phyloP scores from a whole-genome alignment of 2,329 filamentous ascomycete genomes.

The Ilyonectria robusta region DNA sequence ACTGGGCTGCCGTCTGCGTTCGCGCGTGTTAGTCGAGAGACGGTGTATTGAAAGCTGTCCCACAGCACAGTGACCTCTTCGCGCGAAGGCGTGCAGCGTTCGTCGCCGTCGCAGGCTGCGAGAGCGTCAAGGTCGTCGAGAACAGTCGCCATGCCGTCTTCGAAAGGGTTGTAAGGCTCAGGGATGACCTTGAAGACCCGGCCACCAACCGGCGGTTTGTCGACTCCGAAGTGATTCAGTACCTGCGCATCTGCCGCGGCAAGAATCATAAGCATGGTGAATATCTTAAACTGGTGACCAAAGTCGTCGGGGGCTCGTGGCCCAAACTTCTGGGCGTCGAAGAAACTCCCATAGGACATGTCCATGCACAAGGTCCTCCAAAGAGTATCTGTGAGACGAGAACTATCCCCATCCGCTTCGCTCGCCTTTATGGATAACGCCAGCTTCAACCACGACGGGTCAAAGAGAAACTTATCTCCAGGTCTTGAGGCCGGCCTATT shows the following conservation, averaged over 20 bases:
- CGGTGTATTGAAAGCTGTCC: conserved; percentile 38
- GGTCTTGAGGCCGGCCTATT: conserved; percentile 31
- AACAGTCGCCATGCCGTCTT: conserved; percentile 33
- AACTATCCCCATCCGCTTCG: neutral
- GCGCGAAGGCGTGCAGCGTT: conserved; percentile 35
- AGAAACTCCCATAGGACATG: conserved; percentile 40
- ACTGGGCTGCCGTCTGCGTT: conserved; percentile 31
- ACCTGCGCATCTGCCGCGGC: conserved; percentile 54
- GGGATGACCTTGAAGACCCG: conserved; percentile 1
- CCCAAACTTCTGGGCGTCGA: conserved; percentile 32
- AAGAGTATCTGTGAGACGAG: conserved; percentile 35
- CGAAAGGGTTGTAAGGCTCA: conserved; percentile 38
- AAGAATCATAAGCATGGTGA: conserved; percentile 43
- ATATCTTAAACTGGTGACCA: conserved; percentile 38
- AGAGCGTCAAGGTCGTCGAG: conserved; percentile 40
- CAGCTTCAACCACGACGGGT: conserved; percentile 40
- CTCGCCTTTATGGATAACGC: conserved; percentile 34
- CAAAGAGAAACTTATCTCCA: conserved; percentile 41
- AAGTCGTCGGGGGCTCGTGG: conserved; percentile 36
- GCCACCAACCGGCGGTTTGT: conserved; percentile 13
- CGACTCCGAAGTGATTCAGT: conserved; percentile 49
- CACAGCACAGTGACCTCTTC: conserved; percentile 39
- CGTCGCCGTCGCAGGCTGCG: conserved; percentile 31
- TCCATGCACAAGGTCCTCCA: conserved; percentile 49
- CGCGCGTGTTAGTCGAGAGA: conserved; percentile 32